Evolutionary conservation across 805 yeast genomes (phyloP), one percentile per base, ranked within the genome.

Genomic region (Cyberlindnera veronae): DNA sequence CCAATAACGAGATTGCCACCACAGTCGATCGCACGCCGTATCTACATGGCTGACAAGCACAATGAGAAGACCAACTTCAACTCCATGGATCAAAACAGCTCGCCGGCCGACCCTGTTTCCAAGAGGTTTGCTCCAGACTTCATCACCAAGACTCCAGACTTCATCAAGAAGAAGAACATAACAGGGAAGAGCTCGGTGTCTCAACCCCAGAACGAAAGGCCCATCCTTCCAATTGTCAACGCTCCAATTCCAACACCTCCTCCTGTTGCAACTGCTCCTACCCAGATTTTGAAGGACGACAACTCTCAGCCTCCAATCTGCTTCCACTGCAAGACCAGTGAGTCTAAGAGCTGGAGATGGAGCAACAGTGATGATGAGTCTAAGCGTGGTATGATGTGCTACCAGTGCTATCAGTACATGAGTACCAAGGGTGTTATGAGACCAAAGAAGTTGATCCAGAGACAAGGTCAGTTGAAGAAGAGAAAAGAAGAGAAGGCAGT

Each of bases 311-410:
- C 54, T 19, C 56, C 54, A 27, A 40, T 51, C 11, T 54, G 58
- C 37, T 44, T 48, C 43, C 56, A 55, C 28, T 57, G 61, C 41
- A 46, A 50, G 23, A 48, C 58, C 1, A 21, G 34, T n/a, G 49
- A 51, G 12, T 51, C 59, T 1, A 53, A 53, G 33, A 51, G 45
- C 16, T 57, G 61, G 61, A 51, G 51, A 40, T 55, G 57, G 58
- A 49, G 48, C 46, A 53, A 55, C 34, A 41, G 44, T 36, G 53
- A 49, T 2, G 59, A 55, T 21, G 43, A 45, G 15, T 33, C 47
- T 1, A 45, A 46, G 27, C 50, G 56, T 34, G 61, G 59, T 1
- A 36, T 54, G 37, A 32, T 53, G 38, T 57, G 61, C 32, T 44
- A 49, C n/a, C 44, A 49, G 14, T 57, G 61, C 37, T 52, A 45